Base-by-base conservation (phyloP, 1,284 basidiomycete species). In the Puccinia horiana region DNA sequence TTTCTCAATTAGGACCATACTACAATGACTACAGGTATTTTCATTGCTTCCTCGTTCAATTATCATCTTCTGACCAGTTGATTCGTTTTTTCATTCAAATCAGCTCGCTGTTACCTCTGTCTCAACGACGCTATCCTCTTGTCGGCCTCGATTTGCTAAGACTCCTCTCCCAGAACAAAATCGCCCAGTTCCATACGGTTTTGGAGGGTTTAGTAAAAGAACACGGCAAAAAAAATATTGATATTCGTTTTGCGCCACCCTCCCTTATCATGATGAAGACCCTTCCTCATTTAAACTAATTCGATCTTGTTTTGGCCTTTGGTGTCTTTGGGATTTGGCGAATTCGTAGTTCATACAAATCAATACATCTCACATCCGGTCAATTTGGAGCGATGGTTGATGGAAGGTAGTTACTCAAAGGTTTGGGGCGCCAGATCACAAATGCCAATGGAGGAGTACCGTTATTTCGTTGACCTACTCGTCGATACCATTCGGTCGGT, bases 131-230 rank as follows among this genome's bases (percentile, higher is more conserved):
- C 88, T 93, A 92, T 84, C 91, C 96, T 70, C 92, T 98, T 82
- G 91, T 95, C 73, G 96, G 96, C 0, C 91, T 99, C 35, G 93
- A 96, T 86, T 92, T 99, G 86, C 93, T 99, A 84, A 93, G 94
- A 37, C 91, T 98, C 83, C 91, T 99, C 84, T 95, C 94, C 0
- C 94, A 96, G 87, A 98, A 98, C 88, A 92, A 94, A 86, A 97
- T 98, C 86, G 94, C 96, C 61, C 93, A 96, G 86, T 99, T 99
- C 89, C 97, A 99, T 87, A 97, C 95, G n/a, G 92, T 94, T n/a
- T 91, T 99, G 82, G 97, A 99, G 87, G 77, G 77, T 12, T 58
- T 79, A 54, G 77, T 79, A 5, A 79, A 79, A 44, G 65, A 79
- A 79, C 32, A 84, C 54, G 80, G 81, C 18, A 74, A 77, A 42